Evolutionary conservation across 345 rosid genomes (phyloP).

Genomic region (Melastoma malabathricum): DNA sequence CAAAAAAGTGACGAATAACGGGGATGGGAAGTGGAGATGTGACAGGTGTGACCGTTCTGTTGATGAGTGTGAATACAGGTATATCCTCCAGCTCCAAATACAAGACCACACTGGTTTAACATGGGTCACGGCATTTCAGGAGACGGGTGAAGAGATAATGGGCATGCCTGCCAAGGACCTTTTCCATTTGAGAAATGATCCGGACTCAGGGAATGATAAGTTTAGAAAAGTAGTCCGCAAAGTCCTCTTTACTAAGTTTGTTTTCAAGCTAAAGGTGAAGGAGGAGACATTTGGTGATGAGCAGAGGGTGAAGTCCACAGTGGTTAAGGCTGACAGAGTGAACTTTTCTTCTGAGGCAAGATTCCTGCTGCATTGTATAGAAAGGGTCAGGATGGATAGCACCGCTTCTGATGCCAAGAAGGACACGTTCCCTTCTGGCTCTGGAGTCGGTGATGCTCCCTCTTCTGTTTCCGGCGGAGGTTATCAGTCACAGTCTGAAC

Average conservation of each 20-base stretch:
- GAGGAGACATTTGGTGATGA: conserved; percentile 85
- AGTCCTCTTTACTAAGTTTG: conserved; percentile 48
- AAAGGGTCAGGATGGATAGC: conserved; percentile 32
- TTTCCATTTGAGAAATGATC: conserved; percentile 45
- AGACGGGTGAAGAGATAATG: conserved; percentile 68
- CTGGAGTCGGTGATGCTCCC: conserved; percentile 12
- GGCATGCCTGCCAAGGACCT: conserved; percentile 79
- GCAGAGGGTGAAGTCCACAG: conserved; percentile 74
- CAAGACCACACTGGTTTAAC: conserved; percentile 78
- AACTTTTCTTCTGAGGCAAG: conserved; percentile 46
- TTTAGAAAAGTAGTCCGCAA: conserved; percentile 53
- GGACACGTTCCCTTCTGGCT: conserved; percentile 18
- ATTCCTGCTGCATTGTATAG: conserved; percentile 47
- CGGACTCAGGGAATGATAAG: conserved; percentile 55
- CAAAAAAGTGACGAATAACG: conserved; percentile 84
- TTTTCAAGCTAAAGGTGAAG: conserved; percentile 78
- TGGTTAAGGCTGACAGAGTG: conserved; percentile 62
- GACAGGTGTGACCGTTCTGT: conserved; percentile 61
- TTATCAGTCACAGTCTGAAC: conserved; percentile 22
- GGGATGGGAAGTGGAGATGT: conserved; percentile 88
- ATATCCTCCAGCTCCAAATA: conserved; percentile 77
- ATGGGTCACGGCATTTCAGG: conserved; percentile 93
- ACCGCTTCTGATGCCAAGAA: conserved; percentile 13
- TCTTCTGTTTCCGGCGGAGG: conserved; percentile 8
- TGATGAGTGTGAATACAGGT: conserved; percentile 75